Percentiles rank a stretch among this genome's conserved stretches.
Evolutionary conservation across 768 basidiomycete genomes (phyloP).

Genomic region (Hygrophorus russula): DNA sequence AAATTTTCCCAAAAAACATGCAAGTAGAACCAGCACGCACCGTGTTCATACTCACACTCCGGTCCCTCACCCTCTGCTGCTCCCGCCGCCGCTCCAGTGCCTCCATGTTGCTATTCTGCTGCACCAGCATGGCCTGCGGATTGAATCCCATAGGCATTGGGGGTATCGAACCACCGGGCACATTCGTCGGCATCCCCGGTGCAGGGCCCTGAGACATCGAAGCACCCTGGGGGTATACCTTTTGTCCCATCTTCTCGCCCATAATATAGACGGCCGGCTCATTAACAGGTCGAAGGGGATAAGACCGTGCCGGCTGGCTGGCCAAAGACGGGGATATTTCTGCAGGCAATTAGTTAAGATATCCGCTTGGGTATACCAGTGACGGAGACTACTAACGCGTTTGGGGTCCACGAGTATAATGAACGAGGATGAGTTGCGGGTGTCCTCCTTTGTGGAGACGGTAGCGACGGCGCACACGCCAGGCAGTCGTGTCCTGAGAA

Average conservation of each 20-base stretch:
- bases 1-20: constrained; percentile 4
- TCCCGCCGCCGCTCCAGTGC: constrained; percentile 55
- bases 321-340: constrained; percentile 48
- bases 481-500: constrained; percentile 47
- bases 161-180: constrained; percentile 12
- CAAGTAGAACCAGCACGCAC: constrained; percentile 11
- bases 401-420: constrained; percentile 58
- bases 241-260: constrained; percentile 67
- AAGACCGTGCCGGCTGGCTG: constrained; percentile 54
- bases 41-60: constrained; percentile 30
- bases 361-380: constrained; percentile 5
- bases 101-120: constrained; percentile 66
- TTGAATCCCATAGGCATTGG: constrained; percentile 25
- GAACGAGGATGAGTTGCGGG: constrained; percentile 61
- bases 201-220: background rate
- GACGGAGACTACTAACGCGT: constrained; percentile 36
- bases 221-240: constrained; percentile 28
- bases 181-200: constrained; percentile 14
- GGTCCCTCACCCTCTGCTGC: constrained; percentile 43
- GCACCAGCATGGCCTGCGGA: constrained; percentile 54
- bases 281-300: constrained; percentile 56
- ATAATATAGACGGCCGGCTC: constrained; percentile 61
- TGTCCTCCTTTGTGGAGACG: constrained; percentile 66
- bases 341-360: constrained; percentile 14
- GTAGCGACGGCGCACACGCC: constrained; percentile 59